Base-by-base conservation (phyloP, 148 eudicot genomes). In the Vaccinium darrowii region DNA sequence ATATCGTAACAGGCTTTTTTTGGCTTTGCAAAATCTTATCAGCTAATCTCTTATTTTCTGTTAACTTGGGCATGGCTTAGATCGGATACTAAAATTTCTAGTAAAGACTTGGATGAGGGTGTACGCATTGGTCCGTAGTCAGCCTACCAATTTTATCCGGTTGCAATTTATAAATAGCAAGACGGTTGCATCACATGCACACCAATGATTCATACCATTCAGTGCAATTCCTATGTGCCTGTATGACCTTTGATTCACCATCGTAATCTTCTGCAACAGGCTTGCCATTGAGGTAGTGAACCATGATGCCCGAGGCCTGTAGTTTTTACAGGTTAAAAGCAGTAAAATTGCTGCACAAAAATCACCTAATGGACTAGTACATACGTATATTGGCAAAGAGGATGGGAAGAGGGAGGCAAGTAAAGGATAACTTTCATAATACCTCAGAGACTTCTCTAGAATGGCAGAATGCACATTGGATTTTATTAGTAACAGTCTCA, bases 251-350 rank as follows among this genome's bases (percentile, higher is more conserved):
- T 56, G 86, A 79, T 81, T 86, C 93, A 79, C 89, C 93, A 58
- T 58, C 77, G 76, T 89, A 81, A 90, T 87, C 88, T 49, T 84
- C 88, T 39, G 89, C 51, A 79, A 95, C 96, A 73, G 91, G 91
- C 88, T 90, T 94, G 81, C 99, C 98, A 71, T 90, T 83, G 79
- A 88, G 85, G 83, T 93, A 97, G 89, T 90, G 93, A 76, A 90
- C 82, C 93, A 95, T 93, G 88, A 84, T 86, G 71, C 96, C 99
- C 57, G 98, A 88, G 63, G 85, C 94, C 98, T 97, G 89, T 87
- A 90, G 7, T 83, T 85, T 82, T 72, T 50, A 50, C 78, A 82
- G 71, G 49, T 60, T 51, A 81, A 30, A 75, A 83, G 58, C 63
- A 60, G 58, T 19, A 16, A 76, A 33, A 82, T 27, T 56, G 11